These are phyloP conservation scores for Tolypocladium ophioglossoides DNA, from an alignment of 2,329 filamentous ascomycete genomes.

Conservation along the genomic window DNA sequence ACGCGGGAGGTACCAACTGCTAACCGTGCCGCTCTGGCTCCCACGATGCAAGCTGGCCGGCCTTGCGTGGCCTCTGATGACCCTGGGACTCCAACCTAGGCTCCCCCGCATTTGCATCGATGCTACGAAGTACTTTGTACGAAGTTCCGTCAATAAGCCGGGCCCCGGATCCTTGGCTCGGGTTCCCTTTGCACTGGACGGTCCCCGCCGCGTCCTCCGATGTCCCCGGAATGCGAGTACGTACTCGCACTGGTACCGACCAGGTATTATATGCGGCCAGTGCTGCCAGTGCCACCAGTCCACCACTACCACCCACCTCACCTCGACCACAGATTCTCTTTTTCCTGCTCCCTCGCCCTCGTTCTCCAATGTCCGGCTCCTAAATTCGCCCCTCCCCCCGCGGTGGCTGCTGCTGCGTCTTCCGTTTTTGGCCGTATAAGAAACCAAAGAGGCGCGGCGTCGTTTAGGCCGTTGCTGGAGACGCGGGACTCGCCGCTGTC, in stretches of 20 bases:
- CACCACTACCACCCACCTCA: background rate
- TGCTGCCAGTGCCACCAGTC: background rate
- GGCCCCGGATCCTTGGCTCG: too few species aligned
- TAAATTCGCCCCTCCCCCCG: background rate
- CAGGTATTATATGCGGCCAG: too few species aligned
- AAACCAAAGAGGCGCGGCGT: background rate
- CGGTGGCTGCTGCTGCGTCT: background rate
- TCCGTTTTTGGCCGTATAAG: background rate
- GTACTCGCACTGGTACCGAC: too few species aligned
- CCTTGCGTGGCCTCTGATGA: background rate
- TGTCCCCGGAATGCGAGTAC: too few species aligned
- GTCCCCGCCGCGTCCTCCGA: background rate
- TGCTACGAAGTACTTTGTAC: too few species aligned
- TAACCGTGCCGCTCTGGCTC: too few species aligned
- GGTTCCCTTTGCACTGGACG: background rate
- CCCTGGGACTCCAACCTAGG: background rate
- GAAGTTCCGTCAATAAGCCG: too few species aligned
- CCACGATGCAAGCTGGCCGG: background rate
- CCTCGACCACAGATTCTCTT: background rate
- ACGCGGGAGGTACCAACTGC: too few species aligned
- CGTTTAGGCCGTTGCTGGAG: background rate
- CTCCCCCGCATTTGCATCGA: constrained; percentile 1
- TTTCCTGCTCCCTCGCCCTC: background rate
- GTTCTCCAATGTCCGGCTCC: background rate
- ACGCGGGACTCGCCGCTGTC: background rate